Evolutionary conservation across 1,139 yeast genomes (phyloP).

Genomic region (Torulaspora globosa): DNA sequence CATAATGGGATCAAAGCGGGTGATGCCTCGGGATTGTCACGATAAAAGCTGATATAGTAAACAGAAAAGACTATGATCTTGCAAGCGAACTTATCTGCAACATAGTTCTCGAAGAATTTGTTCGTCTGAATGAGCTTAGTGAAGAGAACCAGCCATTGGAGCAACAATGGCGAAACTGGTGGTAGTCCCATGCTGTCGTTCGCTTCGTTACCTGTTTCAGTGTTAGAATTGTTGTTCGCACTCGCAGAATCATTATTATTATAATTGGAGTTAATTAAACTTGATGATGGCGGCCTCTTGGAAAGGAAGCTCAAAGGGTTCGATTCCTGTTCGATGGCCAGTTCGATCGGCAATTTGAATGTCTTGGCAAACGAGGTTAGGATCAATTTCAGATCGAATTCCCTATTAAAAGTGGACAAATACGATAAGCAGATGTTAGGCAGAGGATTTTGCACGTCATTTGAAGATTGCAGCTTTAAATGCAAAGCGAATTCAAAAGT

Average conservation of each 20-base stretch:
- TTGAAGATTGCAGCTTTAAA: constrained; percentile 41
- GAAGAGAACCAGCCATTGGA: constrained; percentile 55
- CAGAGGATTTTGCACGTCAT: constrained; percentile 7
- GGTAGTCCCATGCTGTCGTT: constrained; percentile 21
- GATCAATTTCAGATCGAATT: constrained; percentile 49
- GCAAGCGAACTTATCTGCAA: constrained; percentile 48
- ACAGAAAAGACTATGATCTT: constrained; percentile 54
- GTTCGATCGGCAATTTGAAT: constrained; percentile 45
- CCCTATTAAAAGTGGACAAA: constrained; percentile 51
- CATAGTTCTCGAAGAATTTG: constrained; percentile 45
- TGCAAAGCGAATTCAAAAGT: constrained; percentile 37
- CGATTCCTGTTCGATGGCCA: constrained; percentile 39
- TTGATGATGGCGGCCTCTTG: constrained; percentile 17
- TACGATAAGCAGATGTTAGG: constrained; percentile 49
- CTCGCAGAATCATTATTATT: constrained; percentile 4
- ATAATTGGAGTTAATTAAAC: neutral
- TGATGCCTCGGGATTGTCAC: constrained; percentile 41
- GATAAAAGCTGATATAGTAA: constrained; percentile 54
- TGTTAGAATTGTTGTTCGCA: constrained; percentile 16
- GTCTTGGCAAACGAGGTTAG: constrained; percentile 47
- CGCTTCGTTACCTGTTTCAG: constrained; percentile 1
- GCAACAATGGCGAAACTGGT: constrained; percentile 48
- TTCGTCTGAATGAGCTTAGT: constrained; percentile 83
- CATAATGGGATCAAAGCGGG: constrained; percentile 53
- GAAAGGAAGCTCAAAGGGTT: constrained; percentile 35